Base-by-base conservation (phyloP, 768 basidiomycete species). In the Omphalotus guepiniiformis region DNA sequence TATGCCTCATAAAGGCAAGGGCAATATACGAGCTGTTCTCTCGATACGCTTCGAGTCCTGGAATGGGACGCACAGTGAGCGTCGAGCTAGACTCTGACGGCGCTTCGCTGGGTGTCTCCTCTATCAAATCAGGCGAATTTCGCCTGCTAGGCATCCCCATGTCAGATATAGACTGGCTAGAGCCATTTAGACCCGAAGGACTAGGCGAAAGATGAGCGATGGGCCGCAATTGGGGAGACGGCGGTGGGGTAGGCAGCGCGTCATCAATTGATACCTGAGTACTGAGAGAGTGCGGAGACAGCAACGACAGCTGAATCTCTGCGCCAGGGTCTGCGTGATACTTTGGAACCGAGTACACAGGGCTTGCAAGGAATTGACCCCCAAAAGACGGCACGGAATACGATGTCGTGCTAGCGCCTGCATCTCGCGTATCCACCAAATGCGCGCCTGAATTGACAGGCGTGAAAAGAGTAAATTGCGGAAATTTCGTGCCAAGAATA, bases 221-320 rank as follows among this genome's bases (percentile, higher is more conserved):
- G 18, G 63, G 57, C 16, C 49, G 52, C 25, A 67, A 47, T 28
- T 55, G 58, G 7, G 71, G 70, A 28, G 70, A 70, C 6, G 63
- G 63, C 13, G 70, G 70, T 8, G 70, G 69, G 13, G 68, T 71
- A 4, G 67, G 70, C 6, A 72, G 55, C n/a, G 54, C 52, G 2
- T 45, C 28, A 0, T 57, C 42, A 21, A 49, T 36, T 29, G 46
- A 37, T 43, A 50, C 22, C 26, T 30, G 26, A 26, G 15, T 30
- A 27, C 21, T 38, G 28, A 47, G 7, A 12, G 23, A 39, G 39
- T 47, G 46, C 15, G 65, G 58, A 15, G 63, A 66, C 57, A 8
- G 67, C 64, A 18, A 69, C 48, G 62, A 58, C 59, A 67, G 68
- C 30, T 49, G 32, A 22, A 48, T 35, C n/a, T 9, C 27, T 4